Evolutionary conservation across 768 basidiomycete species (phyloP), one percentile per base, ranked within the genome.

Genomic region (Termitomyces titanicus): DNA sequence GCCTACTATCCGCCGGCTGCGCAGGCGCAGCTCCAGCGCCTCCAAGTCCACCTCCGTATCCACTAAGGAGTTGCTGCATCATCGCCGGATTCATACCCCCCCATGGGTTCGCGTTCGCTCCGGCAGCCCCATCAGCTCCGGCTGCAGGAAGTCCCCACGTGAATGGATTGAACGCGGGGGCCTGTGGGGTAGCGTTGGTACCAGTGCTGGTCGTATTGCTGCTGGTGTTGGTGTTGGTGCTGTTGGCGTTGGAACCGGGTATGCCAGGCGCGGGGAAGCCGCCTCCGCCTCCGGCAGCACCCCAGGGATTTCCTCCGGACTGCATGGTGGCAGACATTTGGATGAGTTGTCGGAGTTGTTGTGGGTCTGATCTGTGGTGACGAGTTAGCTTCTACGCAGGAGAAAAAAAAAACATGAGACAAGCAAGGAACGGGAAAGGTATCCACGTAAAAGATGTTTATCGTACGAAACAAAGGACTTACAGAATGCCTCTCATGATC

Each of bases 281-380:
- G 38, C 71, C 67, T 0, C 72, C 72, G 47, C 54, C 39, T 63
- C 64, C 40, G 43, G 57, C 47, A 46, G 49, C 51, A 29, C 62
- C 59, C 51, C 60, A 59, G 20, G 57, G 54, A 29, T 37, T 54
- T 11, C 51, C 54, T 11, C 62, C 64, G 1, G 66, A 63, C 18
- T 77, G 73, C 65, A 89, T 68, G 68, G 76, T 66, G 44, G 74
- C 64, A 5, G 87, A 81, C 86, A 93, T 88, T 56, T 85, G 86
- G 56, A 92, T 73, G 83, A 92, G 88, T 47, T 76, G 75, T 56
- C 86, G 85, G 58, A 96, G 75, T 13, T 76, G 74, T 56, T 93
- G 84, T 0, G 94, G 94, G 70, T 93, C 88, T 5, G 91, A 82
- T 38, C 85, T 86, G 57, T 44, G 18, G 18, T 11, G 31, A 53